Evolutionary conservation across 768 basidiomycete genomes (phyloP).

Genomic region (Mycena filopes): DNA sequence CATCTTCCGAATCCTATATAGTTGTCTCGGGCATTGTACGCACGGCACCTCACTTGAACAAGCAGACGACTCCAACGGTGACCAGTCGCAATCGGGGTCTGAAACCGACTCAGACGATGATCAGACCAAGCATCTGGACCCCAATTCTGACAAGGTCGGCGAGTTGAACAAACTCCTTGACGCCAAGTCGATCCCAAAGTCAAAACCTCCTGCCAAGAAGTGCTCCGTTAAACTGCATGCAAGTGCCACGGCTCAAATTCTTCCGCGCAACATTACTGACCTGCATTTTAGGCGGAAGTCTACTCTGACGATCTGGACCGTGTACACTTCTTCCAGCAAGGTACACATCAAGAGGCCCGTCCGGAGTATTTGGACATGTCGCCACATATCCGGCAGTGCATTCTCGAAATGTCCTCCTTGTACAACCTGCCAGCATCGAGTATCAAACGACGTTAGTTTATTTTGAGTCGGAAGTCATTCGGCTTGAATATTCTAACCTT

Average conservation of each 20-base stretch:
- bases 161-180: too few species aligned
- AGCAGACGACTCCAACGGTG: too few species aligned
- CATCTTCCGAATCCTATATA: constrained; percentile 11
- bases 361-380: constrained; percentile 14
- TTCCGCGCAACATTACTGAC: neutral
- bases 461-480: neutral
- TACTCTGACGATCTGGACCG: constrained; percentile 12
- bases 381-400: constrained; percentile 17
- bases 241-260: too few species aligned
- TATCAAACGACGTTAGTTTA: constrained; percentile 27
- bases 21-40: constrained; percentile 15
- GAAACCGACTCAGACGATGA: too few species aligned
- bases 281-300: constrained; percentile 14
- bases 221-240: neutral
- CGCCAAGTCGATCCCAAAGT: too few species aligned
- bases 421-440: constrained; percentile 2
- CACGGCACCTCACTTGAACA: too few species aligned
- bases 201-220: too few species aligned
- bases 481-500: neutral
- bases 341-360: constrained; percentile 4
- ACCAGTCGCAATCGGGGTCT: too few species aligned
- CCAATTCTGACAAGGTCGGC: too few species aligned
- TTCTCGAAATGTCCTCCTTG: constrained; percentile 15
- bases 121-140: too few species aligned
- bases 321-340: constrained; percentile 12